Evolutionary conservation across 2,329 filamentous ascomycete genomes (phyloP).

Genomic region (Amauroascus verrucosus): DNA sequence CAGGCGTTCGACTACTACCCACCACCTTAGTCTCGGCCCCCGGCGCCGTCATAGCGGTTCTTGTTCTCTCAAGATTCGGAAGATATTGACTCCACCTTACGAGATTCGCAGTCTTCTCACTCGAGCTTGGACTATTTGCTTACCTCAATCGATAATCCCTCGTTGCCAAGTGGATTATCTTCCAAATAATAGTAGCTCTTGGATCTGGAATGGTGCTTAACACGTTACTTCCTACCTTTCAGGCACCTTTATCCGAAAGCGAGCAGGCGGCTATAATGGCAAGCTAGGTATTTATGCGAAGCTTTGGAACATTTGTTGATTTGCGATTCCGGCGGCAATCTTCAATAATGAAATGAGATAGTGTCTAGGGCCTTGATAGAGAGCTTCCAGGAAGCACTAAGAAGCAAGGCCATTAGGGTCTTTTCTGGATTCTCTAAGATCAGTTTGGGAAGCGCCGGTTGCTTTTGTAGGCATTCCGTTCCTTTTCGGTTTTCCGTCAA

Average conservation of each 20-base stretch:
- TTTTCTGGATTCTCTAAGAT: not conserved
- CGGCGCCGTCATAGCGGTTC: slow-evolving; percentile 25
- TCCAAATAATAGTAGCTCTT: slow-evolving; percentile 21
- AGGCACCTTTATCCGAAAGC: slow-evolving; percentile 21
- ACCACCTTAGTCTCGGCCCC: slow-evolving; percentile 19
- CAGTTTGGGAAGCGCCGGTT: slow-evolving; percentile 9
- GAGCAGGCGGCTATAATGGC: slow-evolving; percentile 22
- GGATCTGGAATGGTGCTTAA: slow-evolving; percentile 23
- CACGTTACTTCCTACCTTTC: slow-evolving; percentile 22
- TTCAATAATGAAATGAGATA: slow-evolving; percentile 22
- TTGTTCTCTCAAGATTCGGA: slow-evolving; percentile 26
- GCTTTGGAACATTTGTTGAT: slow-evolving; percentile 26
- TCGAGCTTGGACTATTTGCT: slow-evolving; percentile 23
- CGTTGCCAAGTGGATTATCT: slow-evolving; percentile 20
- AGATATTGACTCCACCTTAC: slow-evolving; percentile 25
- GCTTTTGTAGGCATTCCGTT: not conserved
- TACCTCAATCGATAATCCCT: slow-evolving; percentile 14
- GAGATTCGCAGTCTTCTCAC: slow-evolving; percentile 22
- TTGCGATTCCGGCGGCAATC: slow-evolving; percentile 22
- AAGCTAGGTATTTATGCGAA: slow-evolving; percentile 24
- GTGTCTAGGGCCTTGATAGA: slow-evolving; percentile 5
- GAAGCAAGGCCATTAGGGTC: not conserved
- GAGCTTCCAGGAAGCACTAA: not conserved
- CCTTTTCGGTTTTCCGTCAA: not conserved
- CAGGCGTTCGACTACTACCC: slow-evolving; percentile 26